Evolutionary conservation across 2,329 filamentous ascomycete species (phyloP).

Genomic region (Phaeosphaeriaceae sp.): DNA sequence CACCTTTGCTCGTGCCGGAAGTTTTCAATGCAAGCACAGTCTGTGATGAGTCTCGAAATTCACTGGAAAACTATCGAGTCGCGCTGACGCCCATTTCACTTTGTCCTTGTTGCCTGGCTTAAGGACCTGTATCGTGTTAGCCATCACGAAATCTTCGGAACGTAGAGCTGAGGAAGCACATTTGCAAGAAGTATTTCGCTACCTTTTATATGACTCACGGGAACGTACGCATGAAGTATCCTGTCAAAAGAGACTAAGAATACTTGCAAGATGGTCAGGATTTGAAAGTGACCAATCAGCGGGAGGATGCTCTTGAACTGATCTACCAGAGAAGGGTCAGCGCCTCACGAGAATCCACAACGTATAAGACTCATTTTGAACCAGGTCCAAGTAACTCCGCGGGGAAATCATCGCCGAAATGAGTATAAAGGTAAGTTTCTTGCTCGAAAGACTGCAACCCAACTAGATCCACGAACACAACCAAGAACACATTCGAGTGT

Average conservation of each 20-base stretch:
- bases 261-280: not conserved
- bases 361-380: not conserved
- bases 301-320: not conserved
- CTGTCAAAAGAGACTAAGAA: not conserved
- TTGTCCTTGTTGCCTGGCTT: too few relatives aligned
- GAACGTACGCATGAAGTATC: not conserved
- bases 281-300: not conserved
- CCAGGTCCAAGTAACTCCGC: not conserved
- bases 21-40: too few relatives aligned
- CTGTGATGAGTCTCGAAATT: too few relatives aligned
- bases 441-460: not conserved
- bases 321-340: not conserved
- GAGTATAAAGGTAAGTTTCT: not conserved
- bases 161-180: too few relatives aligned
- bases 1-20: too few relatives aligned
- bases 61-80: too few relatives aligned
- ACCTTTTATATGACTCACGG: not conserved
- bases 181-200: not conserved
- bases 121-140: too few relatives aligned
- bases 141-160: too few relatives aligned
- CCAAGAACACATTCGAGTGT: not conserved
- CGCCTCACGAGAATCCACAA: not conserved
- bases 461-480: not conserved
- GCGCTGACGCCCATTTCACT: too few relatives aligned
- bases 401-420: not conserved